Conservation (phyloP, 305 asterid genomes). For the Rubia balearica region DNA sequence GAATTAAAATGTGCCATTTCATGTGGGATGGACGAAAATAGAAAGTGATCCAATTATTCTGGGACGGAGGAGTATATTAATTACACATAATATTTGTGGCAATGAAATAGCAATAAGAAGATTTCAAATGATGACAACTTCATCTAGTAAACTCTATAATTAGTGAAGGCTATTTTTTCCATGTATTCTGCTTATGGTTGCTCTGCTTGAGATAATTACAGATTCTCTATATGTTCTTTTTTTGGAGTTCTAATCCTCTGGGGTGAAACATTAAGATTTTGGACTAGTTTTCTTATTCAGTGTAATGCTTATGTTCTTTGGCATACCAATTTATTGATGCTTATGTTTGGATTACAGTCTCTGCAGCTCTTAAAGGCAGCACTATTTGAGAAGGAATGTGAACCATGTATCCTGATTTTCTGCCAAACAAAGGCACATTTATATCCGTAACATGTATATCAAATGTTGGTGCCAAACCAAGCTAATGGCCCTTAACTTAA, state of each 20-base stretch:
- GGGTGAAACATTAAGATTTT: not conserved
- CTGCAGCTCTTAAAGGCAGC: conserved; percentile 86
- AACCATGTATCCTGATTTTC: conserved; percentile 69
- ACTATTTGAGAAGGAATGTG: conserved; percentile 68
- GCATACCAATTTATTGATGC: conserved; percentile 20
- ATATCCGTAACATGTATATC: not conserved
- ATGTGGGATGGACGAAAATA: too few species aligned
- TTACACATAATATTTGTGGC: not conserved
- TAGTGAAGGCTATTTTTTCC: not conserved
- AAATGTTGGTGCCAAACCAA: conserved; percentile 13
- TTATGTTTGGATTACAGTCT: conserved; percentile 49
- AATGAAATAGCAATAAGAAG: not conserved
- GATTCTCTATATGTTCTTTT: not conserved
- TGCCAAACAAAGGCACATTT: conserved; percentile 20
- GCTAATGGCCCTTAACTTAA: conserved; percentile 48
- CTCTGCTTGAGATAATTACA: not conserved
- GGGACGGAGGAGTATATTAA: not conserved
- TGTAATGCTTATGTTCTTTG: conserved; percentile 15
- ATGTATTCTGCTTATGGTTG: not conserved
- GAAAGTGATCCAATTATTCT: too few species aligned
- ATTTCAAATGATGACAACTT: not conserved
- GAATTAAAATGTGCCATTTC: too few species aligned
- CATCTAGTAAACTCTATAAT: conserved; percentile 2
- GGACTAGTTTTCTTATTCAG: not conserved
- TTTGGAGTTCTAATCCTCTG: not conserved